phyloP scores from a whole-genome alignment of 2,329 filamentous ascomycete genomes.

The Colletotrichum karsti region DNA sequence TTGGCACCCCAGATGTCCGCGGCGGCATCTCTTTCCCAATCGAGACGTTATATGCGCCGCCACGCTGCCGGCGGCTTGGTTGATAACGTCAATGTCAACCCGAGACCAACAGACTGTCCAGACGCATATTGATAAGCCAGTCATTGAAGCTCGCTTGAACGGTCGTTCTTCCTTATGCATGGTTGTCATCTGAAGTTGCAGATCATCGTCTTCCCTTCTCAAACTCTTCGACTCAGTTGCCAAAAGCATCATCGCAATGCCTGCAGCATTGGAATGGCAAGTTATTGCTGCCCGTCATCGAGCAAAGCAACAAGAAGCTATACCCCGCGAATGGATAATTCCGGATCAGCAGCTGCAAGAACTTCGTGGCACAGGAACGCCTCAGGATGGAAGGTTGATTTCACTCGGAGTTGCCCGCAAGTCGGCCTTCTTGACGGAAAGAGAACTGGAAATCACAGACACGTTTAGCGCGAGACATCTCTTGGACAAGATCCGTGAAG shows the following conservation, averaged over 20 bases:
- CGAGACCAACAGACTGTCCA: neutral
- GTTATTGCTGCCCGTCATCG: constrained; percentile 23
- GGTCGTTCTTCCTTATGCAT: neutral
- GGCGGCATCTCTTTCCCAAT: constrained; percentile 14
- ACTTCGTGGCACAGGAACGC: constrained; percentile 15
- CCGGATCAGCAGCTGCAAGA: neutral
- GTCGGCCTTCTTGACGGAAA: constrained; percentile 26
- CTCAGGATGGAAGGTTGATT: constrained; percentile 22
- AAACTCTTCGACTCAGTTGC: neutral
- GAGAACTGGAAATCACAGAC: constrained; percentile 34
- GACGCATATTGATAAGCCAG: neutral
- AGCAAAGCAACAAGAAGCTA: constrained; percentile 12
- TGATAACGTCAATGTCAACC: neutral
- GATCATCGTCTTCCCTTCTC: neutral
- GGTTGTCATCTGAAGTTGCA: neutral
- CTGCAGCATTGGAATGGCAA: constrained; percentile 18
- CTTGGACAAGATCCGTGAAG: constrained; percentile 24
- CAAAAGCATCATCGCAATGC: neutral
- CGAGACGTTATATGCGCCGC: neutral
- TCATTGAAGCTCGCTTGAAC: neutral
- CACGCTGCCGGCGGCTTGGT: neutral
- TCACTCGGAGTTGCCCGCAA: constrained; percentile 12
- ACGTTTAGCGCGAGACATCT: constrained; percentile 27
- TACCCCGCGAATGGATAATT: constrained; percentile 26
- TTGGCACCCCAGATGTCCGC: neutral